These are phyloP conservation scores for Solanum tarapatanum DNA, from an alignment of 257 asterid genomes.

Conservation along the genomic window DNA sequence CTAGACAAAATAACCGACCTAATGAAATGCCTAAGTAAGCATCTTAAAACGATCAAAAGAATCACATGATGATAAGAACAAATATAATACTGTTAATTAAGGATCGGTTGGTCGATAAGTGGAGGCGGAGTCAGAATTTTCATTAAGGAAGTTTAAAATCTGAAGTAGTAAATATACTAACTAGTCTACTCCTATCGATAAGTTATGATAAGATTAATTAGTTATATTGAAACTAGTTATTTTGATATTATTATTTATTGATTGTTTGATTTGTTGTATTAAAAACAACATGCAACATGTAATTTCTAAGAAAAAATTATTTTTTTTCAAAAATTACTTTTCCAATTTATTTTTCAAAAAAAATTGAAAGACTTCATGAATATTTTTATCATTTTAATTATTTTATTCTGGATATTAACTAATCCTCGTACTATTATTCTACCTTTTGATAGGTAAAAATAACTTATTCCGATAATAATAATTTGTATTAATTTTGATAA, in stretches of 20 bases:
- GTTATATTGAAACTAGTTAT: neutral
- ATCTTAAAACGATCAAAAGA: slow-evolving; percentile 2
- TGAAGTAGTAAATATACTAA: too few species aligned
- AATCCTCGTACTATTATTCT: neutral
- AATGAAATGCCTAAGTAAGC: neutral
- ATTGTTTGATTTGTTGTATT: neutral
- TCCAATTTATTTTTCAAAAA: neutral
- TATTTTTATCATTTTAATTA: neutral
- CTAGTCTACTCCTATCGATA: neutral
- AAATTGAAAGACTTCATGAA: neutral
- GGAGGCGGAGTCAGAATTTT: too few species aligned
- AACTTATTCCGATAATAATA: neutral
- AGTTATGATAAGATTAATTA: neutral
- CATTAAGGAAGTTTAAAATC: too few species aligned
- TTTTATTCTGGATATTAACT: neutral
- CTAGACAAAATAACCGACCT: slow-evolving; percentile 3
- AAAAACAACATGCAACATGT: neutral
- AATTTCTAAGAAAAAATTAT: neutral
- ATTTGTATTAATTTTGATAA: neutral
- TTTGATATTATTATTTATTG: neutral
- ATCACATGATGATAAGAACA: slow-evolving; percentile 8
- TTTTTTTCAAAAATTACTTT: neutral
- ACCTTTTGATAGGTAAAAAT: neutral
- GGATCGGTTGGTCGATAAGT: neutral
- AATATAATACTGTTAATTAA: neutral